Evolutionary conservation across 2,329 filamentous ascomycete species (phyloP), one percentile per base, ranked within the genome.

Genomic region (Fusarium stilboides): DNA sequence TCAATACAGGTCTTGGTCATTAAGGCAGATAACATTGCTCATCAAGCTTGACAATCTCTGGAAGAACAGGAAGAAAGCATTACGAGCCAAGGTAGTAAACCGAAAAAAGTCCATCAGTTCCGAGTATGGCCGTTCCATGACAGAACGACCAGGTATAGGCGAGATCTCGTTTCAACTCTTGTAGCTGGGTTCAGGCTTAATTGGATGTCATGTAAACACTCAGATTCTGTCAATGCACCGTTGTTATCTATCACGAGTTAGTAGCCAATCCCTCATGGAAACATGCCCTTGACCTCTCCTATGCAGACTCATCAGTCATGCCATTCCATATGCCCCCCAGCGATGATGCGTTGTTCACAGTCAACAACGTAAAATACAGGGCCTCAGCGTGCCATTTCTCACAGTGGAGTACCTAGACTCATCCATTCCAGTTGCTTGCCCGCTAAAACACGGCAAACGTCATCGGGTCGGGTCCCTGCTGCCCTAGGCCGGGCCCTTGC

Each of bases 321-420:
- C 61, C 50, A 70, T 67, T 62, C 62, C 59, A 68, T 64, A 72
- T 72, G n/a, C 67, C 65, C 72, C 67, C 57, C 62, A 65, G 67
- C 62, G 58, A 75, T 73, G 69, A 66, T 73, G 69, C 56, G 59
- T 55, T 70, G 68, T 68, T 68, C 64, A 71, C 65, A 46, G n/a
- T 39, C 34, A 33, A 47, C 47, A 45, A 45, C 62, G 37, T 37
- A 33, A 54, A 59, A 51, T 31, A 50, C 37, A 57, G 42, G 28
- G 39, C 33, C 40, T 39, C 45, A 53, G 57, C 62, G 67, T 69
- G 67, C 57, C 42, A 62, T 67, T 63, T 55, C 67, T 70, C 58
- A 70, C 68, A 53, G 58, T 64, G 64, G 58, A 43, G 42, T 42
- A n/a, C n/a, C n/a, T n/a, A 36, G 22, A 7, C 40, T 28, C 39